Evolutionary conservation across 208 protist species (phyloP), one percentile per base, ranked within the genome.

Genomic region (Naegleria gruberi): DNA sequence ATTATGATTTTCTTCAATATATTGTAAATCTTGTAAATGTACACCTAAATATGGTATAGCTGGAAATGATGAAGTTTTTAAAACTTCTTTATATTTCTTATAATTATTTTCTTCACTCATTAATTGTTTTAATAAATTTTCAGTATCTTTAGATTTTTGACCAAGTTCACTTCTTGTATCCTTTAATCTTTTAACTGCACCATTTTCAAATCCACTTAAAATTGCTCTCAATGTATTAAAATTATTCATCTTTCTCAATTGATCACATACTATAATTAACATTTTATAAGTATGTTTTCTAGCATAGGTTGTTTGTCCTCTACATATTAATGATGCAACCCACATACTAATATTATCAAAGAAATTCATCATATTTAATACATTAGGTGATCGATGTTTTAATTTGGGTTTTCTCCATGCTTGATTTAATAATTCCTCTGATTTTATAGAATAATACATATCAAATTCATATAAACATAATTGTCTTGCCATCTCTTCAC

Each of bases 11-110:
- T 91, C 57, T 47, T 91, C 90, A 47, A 89, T 87, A 17, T 84
- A 91, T 42, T 82, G 83, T n/a, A 92, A 85, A 88, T 92, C 91
- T 55, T 73, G 92, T 7, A 92, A 73, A 74, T 89, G 90, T 30
- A 92, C n/a, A 30, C 90, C 65, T 5, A 91, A 88, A 40, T 91
- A 92, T 44, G 91, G 91, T 46, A 92, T 90, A 51, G 73, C 88
- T 30, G 91, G 91, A 6, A 43, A 2, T 10, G 40, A 83, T 40
- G 0, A n/a, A 23, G 7, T 15, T 89, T 41, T 41, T 23, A 89
- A 81, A 44, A 44, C 12, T 41, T 89, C 34, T 23, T 45, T 74
- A 43, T 82, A 89, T 41, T 23, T 43, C 15, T 46, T 89, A 73
- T 91, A 51, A 42, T 26, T 74, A 30, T 65, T 82, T 83, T 82